Conservation (phyloP, 2,329 filamentous ascomycete species). For the Amylocarpus encephaloides region DNA sequence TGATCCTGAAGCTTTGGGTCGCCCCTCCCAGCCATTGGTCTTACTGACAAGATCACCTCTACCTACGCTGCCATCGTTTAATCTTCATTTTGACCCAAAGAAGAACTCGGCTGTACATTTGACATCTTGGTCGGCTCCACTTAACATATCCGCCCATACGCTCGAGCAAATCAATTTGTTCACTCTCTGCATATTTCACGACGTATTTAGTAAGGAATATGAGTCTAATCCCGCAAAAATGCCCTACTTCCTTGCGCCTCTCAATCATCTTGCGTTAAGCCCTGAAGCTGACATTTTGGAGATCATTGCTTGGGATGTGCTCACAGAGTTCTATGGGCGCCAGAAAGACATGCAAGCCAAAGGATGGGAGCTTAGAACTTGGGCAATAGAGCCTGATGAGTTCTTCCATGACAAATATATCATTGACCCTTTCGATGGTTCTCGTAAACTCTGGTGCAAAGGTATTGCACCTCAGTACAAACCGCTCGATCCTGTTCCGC, state of each 20-base stretch:
- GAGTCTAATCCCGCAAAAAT: slow-evolving; percentile 56
- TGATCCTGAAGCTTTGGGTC: slow-evolving; percentile 48
- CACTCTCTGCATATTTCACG: slow-evolving; percentile 69
- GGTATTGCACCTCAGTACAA: slow-evolving; percentile 51
- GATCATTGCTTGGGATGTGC: slow-evolving; percentile 56
- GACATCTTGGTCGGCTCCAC: slow-evolving; percentile 35
- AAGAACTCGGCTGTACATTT: slow-evolving; percentile 52
- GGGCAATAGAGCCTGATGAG: slow-evolving; percentile 34
- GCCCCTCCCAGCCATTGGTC: slow-evolving; percentile 56
- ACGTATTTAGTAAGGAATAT: slow-evolving; percentile 86
- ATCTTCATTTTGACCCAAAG: slow-evolving; percentile 64
- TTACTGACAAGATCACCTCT: slow-evolving; percentile 63
- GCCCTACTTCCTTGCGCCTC: slow-evolving; percentile 78
- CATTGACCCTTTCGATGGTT: slow-evolving; percentile 54
- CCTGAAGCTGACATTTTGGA: slow-evolving; percentile 12
- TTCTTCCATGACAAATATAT: slow-evolving; percentile 50
- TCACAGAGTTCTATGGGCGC: slow-evolving; percentile 37
- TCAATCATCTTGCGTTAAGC: slow-evolving; percentile 20
- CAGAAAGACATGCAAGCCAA: slow-evolving; percentile 34
- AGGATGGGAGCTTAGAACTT: slow-evolving; percentile 27
- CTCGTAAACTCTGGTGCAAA: slow-evolving; percentile 53
- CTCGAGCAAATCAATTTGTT: slow-evolving; percentile 59
- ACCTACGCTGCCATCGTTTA: slow-evolving; percentile 59
- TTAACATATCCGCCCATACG: slow-evolving; percentile 39
- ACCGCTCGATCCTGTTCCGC: slow-evolving; percentile 59